Conservation (phyloP, 371 early-diverging fungal species). For the Massospora cicadina region DNA sequence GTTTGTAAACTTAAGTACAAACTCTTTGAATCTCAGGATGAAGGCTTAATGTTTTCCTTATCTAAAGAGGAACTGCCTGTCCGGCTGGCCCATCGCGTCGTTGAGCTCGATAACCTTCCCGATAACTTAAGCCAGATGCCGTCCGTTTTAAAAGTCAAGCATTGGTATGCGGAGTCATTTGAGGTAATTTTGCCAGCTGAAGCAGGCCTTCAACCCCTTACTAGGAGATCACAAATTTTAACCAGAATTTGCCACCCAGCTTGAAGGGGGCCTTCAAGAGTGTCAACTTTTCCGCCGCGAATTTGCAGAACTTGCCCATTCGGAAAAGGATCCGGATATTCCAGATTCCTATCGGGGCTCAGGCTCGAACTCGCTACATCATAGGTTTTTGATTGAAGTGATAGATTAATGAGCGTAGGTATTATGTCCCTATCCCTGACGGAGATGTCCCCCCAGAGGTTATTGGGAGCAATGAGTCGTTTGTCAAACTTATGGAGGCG, state of each 20-base stretch:
- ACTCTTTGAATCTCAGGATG: not conserved
- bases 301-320: slow-evolving; percentile 8
- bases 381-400: slow-evolving; percentile 10
- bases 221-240: slow-evolving; percentile 48
- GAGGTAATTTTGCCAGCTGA: slow-evolving; percentile 25
- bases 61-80: slow-evolving; percentile 74
- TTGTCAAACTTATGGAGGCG: slow-evolving; percentile 67
- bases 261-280: not conserved
- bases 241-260: not conserved
- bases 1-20: not conserved
- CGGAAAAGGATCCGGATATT: slow-evolving; percentile 8
- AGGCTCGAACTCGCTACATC: slow-evolving; percentile 11
- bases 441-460: slow-evolving; percentile 50
- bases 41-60: not conserved
- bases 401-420: slow-evolving; percentile 21
- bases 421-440: slow-evolving; percentile 34
- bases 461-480: slow-evolving; percentile 52
- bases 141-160: slow-evolving; percentile 74
- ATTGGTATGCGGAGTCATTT: slow-evolving; percentile 91
- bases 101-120: slow-evolving; percentile 85
- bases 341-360: not conserved
- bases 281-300: not conserved
- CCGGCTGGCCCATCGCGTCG: slow-evolving; percentile 88
- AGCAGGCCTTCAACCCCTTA: not conserved
- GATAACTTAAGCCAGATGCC: slow-evolving; percentile 72